phyloP scores from a whole-genome alignment of 805 yeast genomes.

The Wickerhamomyces chaumierensis region DNA sequence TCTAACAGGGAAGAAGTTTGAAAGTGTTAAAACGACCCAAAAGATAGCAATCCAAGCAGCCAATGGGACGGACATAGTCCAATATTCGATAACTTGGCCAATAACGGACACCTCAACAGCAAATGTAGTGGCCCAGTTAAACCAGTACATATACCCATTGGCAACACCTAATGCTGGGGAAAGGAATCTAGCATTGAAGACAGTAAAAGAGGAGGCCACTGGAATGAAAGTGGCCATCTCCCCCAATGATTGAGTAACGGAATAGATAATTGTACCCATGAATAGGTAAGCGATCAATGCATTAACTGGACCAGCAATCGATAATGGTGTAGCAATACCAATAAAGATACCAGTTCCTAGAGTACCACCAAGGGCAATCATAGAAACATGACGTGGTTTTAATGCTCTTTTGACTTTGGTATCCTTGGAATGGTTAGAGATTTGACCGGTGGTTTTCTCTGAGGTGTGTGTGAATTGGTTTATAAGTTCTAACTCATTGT shows the following conservation, averaged over 20 bases:
- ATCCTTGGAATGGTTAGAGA: too few relatives aligned
- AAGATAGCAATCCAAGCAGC: constrained; percentile 67
- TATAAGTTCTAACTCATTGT: neutral
- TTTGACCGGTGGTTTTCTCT: neutral
- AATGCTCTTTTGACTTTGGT: constrained; percentile 46
- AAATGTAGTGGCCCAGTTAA: constrained; percentile 68
- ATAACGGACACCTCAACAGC: constrained; percentile 66
- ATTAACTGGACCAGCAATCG: constrained; percentile 57
- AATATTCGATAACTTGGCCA: constrained; percentile 51
- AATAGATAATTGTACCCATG: constrained; percentile 54
- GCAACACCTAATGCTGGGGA: constrained; percentile 65
- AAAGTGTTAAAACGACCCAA: constrained; percentile 41
- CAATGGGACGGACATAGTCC: constrained; percentile 61
- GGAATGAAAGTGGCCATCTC: constrained; percentile 79
- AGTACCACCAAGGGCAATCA: constrained; percentile 75
- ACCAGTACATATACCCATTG: constrained; percentile 67
- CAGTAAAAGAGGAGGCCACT: constrained; percentile 54
- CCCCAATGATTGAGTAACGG: constrained; percentile 62
- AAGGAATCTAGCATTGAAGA: constrained; percentile 54
- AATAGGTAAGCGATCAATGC: constrained; percentile 53
- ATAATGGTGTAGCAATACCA: constrained; percentile 44
- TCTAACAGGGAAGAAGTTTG: constrained; percentile 57
- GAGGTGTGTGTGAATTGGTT: too few relatives aligned
- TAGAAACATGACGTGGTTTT: constrained; percentile 58
- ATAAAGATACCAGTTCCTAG: constrained; percentile 72